Conservation (phyloP, 768 basidiomycete species). For the Calocera viscosa region DNA sequence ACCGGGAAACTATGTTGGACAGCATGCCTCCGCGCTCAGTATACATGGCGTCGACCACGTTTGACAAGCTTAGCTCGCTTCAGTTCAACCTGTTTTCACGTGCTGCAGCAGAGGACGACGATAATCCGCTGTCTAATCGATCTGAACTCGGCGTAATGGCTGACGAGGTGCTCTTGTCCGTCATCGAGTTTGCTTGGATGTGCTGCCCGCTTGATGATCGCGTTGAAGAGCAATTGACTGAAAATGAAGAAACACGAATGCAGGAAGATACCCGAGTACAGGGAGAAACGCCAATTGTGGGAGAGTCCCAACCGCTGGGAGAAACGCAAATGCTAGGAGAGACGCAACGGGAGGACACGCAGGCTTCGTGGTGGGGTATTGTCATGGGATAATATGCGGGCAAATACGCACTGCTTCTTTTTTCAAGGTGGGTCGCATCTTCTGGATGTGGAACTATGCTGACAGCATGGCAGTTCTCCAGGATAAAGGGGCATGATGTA, state of each 20-base stretch:
- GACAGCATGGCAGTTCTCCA: constrained; percentile 11
- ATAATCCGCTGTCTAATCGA: not conserved
- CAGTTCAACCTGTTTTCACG: not conserved
- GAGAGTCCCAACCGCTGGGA: too few species aligned
- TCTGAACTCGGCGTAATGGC: not conserved
- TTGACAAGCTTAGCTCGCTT: not conserved
- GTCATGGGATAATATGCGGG: too few species aligned
- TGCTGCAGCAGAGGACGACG: not conserved
- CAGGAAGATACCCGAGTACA: too few species aligned
- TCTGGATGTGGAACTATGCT: too few species aligned
- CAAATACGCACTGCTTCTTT: too few species aligned
- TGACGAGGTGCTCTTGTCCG: not conserved
- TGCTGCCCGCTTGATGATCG: not conserved
- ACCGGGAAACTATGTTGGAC: not conserved
- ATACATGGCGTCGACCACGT: not conserved
- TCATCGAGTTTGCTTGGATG: constrained; percentile 6
- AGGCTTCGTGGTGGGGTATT: too few species aligned
- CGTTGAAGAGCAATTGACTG: not conserved
- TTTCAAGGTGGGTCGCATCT: too few species aligned
- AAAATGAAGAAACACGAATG: too few species aligned
- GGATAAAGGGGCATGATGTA: constrained; percentile 15
- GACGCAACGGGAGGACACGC: too few species aligned
- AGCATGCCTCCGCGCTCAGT: not conserved
- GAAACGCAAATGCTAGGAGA: too few species aligned
- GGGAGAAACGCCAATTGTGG: too few species aligned